Evolutionary conservation across 1,284 basidiomycete genomes (phyloP).

Genomic region (Farysia itapuensis): DNA sequence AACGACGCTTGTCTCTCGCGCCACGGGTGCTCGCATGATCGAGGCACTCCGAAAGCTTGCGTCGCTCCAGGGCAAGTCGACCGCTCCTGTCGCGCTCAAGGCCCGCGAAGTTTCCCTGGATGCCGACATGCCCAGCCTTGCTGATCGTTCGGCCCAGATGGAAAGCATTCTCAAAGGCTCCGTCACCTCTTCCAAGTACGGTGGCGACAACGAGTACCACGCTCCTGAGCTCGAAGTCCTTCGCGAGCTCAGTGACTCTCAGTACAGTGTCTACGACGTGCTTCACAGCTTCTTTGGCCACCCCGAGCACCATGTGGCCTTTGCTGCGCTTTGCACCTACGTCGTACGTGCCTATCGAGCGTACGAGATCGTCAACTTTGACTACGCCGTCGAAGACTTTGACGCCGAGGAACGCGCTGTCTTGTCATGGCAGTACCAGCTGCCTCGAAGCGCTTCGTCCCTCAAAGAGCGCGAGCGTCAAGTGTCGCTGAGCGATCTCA

Average conservation of each 20-base stretch:
- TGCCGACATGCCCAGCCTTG: slow-evolving; percentile 93
- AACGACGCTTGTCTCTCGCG: slow-evolving; percentile 39
- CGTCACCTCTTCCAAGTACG: slow-evolving; percentile 75
- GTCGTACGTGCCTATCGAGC: slow-evolving; percentile 93
- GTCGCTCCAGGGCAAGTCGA: slow-evolving; percentile 67
- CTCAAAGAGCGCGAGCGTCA: slow-evolving; percentile 55
- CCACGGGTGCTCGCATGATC: slow-evolving; percentile 44
- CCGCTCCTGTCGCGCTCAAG: slow-evolving; percentile 71
- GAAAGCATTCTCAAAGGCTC: slow-evolving; percentile 87
- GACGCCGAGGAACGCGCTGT: slow-evolving; percentile 64
- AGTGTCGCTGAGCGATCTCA: slow-evolving; percentile 54
- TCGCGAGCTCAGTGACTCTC: slow-evolving; percentile 90
- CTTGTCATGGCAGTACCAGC: slow-evolving; percentile 61
- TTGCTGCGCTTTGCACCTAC: slow-evolving; percentile 94
- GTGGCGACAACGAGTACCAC: slow-evolving; percentile 71
- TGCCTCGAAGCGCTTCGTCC: slow-evolving; percentile 62
- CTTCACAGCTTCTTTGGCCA: slow-evolving; percentile 87
- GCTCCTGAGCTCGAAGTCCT: slow-evolving; percentile 79
- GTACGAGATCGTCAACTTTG: slow-evolving; percentile 86
- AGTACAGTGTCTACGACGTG: slow-evolving; percentile 96
- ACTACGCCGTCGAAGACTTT: slow-evolving; percentile 76
- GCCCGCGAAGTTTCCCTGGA: slow-evolving; percentile 95
- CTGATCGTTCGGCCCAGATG: slow-evolving; percentile 91
- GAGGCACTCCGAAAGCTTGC: slow-evolving; percentile 65
- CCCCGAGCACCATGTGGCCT: slow-evolving; percentile 71